Evolutionary conservation across 352 stramenopile genomes (phyloP).

Genomic region (Phytophthora quininea): DNA sequence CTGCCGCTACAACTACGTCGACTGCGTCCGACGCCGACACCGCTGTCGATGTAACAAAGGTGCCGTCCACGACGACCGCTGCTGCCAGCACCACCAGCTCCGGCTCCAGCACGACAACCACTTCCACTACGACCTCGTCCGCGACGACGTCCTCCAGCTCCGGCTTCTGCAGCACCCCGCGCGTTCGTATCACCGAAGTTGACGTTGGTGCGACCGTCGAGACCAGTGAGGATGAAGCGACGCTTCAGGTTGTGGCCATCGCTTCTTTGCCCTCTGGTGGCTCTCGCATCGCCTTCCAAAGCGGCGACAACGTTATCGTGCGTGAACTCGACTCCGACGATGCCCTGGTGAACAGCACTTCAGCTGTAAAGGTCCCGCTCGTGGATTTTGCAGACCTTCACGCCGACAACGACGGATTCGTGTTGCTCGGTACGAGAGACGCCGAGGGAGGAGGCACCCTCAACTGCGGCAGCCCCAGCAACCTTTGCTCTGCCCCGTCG

Average conservation of each 20-base stretch:
- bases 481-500: constrained; percentile 39
- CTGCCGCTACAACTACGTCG: not conserved
- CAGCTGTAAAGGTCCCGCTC: constrained; percentile 41
- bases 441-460: constrained; percentile 58
- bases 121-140: constrained; percentile 13
- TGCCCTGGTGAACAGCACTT: constrained; percentile 45
- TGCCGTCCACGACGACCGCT: constrained; percentile 5
- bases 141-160: constrained; percentile 22
- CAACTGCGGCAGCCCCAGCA: constrained; percentile 59
- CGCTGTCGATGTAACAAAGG: not conserved
- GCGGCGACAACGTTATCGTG: constrained; percentile 49
- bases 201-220: constrained; percentile 41
- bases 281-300: constrained; percentile 59
- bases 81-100: constrained; percentile 14
- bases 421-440: constrained; percentile 55
- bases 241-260: constrained; percentile 55
- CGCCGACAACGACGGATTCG: constrained; percentile 59
- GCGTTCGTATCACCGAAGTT: constrained; percentile 47
- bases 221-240: constrained; percentile 56
- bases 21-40: constrained; percentile 12
- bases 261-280: constrained; percentile 47
- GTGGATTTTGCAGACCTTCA: constrained; percentile 66
- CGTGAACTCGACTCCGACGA: constrained; percentile 54
- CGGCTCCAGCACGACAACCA: constrained; percentile 2
- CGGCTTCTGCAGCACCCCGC: constrained; percentile 51